phyloP scores from a whole-genome alignment of 2,329 filamentous ascomycete genomes.

The Colletotrichum sp. region DNA sequence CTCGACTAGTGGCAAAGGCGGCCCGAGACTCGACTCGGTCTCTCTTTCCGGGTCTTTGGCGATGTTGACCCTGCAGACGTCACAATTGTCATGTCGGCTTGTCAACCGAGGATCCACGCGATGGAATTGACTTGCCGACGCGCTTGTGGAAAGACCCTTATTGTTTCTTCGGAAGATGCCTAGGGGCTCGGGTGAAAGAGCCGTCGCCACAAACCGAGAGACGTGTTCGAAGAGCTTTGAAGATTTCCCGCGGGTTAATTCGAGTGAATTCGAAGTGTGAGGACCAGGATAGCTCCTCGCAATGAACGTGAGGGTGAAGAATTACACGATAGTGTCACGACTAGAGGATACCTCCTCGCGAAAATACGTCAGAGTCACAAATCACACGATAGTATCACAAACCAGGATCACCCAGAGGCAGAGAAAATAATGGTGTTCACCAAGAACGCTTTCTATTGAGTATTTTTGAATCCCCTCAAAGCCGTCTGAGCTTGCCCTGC shows the following conservation, averaged over 20 bases:
- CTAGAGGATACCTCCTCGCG: not conserved
- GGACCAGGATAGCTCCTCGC: rapidly evolving
- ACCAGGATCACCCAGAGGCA: not conserved
- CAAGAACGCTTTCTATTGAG: conserved; percentile 2
- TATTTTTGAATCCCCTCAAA: not conserved
- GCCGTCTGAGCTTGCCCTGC: not conserved
- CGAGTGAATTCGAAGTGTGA: not conserved
- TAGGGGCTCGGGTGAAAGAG: not conserved
- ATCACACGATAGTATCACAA: not conserved
- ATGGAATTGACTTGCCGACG: not conserved
- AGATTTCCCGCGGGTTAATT: not conserved
- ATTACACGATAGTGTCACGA: not conserved
- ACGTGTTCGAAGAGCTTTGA: not conserved
- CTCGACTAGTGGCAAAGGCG: not conserved
- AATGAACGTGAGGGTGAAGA: not conserved
- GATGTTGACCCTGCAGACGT: not conserved
- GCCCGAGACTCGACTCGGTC: not conserved
- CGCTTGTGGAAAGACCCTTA: not conserved
- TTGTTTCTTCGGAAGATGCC: not conserved
- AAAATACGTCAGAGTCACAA: not conserved
- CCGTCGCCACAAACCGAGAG: not conserved
- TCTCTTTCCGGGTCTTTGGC: not conserved
- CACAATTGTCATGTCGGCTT: not conserved
- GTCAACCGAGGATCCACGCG: not conserved
- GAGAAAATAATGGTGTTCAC: not conserved